Base-by-base conservation (phyloP, 1,284 basidiomycete genomes). In the Fomitopsis betulina region DNA sequence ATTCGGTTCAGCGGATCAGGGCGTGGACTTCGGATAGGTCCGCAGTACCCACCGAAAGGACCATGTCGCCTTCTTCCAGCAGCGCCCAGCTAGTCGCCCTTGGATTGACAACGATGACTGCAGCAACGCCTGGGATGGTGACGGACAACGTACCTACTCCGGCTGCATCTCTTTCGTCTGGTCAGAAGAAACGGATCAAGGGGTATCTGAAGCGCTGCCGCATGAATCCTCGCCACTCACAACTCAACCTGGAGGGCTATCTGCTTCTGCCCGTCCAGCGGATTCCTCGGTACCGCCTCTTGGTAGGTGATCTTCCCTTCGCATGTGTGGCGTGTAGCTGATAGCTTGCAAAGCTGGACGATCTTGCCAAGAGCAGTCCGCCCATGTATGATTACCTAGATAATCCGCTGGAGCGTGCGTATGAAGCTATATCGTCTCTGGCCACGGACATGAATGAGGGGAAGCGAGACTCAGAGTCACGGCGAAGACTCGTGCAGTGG, bases 371-470 rank as follows among this genome's bases (percentile, higher is more conserved):
- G 65, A 89, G 86, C 68, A 95, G 93, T 9, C 91, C 93, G n/a
- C 89, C 91, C 21, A 75, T 77, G 43, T 81, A 83, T 59, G 84
- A 88, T 50, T 84, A 79, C 68, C 80, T 82, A 74, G 86, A 86
- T 62, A 93, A 95, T 70, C 86, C 92, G n/a, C 78, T 98, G 52
- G 91, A 93, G 64, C 85, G 85, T 60, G 94, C 95, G 1, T 75
- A 96, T 56, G 77, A 83, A 25, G 92, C 96, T 72, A 96, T 98
- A 65, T 84, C 93, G 4, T 84, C 84, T 8, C 75, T 98, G 53
- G 94, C 95, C 7, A 93, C 86, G 56, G 91, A 92, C 68, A 96
- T 98, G 93, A 98, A 98, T 72, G 95, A 98, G 75, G 93, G 94
- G 63, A 97, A 97, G 74, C 86, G 95, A 17, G 95, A 97, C 67